A percentile compares a stretch with the other conserved stretches of the same genome.
phyloP scores from a whole-genome alignment of 202 grass and related monocot species.

The Schoenoplectus tabernaemontani region DNA sequence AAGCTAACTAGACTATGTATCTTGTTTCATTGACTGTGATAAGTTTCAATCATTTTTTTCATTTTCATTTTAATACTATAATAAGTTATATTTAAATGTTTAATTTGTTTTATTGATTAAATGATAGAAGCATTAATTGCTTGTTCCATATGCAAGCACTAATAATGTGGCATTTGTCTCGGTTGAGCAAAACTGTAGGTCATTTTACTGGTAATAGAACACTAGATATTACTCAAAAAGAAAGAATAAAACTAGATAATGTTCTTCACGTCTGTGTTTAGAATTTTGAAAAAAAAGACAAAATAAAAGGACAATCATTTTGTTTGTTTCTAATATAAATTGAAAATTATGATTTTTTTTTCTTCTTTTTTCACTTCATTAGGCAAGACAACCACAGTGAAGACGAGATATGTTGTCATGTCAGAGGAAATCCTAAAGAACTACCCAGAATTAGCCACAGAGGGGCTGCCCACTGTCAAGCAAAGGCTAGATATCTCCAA shows the following conservation, averaged over 20 bases:
- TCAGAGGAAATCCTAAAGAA: constrained; percentile 63
- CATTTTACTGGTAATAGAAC: too few species aligned
- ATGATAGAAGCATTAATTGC: background rate
- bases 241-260: too few species aligned
- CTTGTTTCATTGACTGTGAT: background rate
- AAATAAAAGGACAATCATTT: background rate
- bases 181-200: background rate
- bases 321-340: background rate
- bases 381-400: constrained; percentile 87
- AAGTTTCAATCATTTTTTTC: background rate
- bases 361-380: background rate
- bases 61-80: background rate
- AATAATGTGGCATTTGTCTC: background rate
- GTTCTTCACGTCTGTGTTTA: background rate
- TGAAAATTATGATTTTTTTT: background rate
- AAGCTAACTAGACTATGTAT: constrained; percentile 71
- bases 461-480: constrained; percentile 54
- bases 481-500: constrained; percentile 85
- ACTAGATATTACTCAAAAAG: too few species aligned
- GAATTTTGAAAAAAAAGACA: background rate
- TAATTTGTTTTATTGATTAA: background rate
- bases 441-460: constrained; percentile 63
- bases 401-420: constrained; percentile 84
- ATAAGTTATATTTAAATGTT: background rate
- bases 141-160: background rate